These are phyloP conservation scores for Paramecium sexaurelia DNA, from an alignment of 73 alveolate genomes.

Conservation along the genomic window DNA sequence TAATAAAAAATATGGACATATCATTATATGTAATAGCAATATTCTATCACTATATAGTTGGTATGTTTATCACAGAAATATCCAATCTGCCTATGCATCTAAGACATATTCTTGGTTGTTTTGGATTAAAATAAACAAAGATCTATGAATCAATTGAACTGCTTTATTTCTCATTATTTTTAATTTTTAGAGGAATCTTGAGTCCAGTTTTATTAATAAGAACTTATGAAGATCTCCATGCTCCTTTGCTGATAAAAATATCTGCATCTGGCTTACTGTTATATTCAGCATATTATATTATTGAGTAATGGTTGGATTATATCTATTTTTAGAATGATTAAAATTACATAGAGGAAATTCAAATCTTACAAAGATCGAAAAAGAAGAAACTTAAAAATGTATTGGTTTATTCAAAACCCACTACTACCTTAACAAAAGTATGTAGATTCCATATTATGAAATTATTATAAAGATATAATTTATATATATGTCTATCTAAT, in stretches of 20 bases:
- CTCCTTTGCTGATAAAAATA: not conserved
- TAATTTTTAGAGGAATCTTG: conserved; percentile 34
- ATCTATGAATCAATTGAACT: conserved; percentile 41
- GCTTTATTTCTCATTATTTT: not conserved
- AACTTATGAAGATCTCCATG: not conserved
- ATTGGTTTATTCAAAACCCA: conserved; percentile 19
- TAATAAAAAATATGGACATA: not conserved
- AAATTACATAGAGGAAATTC: not conserved
- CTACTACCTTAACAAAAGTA: not conserved
- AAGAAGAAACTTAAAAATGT: not conserved
- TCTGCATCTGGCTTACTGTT: conserved; percentile 1
- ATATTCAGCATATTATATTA: conserved; percentile 9
- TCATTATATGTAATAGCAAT: conserved; percentile 35
- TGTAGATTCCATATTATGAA: conserved; percentile 44
- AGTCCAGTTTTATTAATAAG: not conserved
- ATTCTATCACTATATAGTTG: not conserved
- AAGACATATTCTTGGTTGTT: not conserved
- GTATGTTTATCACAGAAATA: conserved; percentile 18
- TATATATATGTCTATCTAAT: no score
- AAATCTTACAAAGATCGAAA: conserved; percentile 14
- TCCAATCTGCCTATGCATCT: conserved; percentile 57
- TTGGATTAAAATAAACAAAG: not conserved
- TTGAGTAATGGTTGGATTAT: not conserved
- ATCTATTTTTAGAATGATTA: not conserved
- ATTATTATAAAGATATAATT: not conserved